Evolutionary conservation across 2,329 filamentous ascomycete species (phyloP), one percentile per base, ranked within the genome.

Genomic region (Aspergillus uvarum): DNA sequence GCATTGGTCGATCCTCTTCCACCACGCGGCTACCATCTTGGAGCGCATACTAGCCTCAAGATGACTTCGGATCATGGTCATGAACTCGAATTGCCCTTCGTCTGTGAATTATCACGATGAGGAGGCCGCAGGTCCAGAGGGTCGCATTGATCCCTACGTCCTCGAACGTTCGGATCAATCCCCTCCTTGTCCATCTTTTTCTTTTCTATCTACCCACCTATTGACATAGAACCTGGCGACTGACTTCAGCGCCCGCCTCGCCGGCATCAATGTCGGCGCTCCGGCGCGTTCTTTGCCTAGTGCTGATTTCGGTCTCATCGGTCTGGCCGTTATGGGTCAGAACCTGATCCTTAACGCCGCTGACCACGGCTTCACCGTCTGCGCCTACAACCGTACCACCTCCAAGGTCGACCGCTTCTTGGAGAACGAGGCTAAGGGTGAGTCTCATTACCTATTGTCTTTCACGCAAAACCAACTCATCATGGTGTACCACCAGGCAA

Each of bases 321-420:
- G 91, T 86, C 85, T 95, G 83, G 91, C 91, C 83, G 91, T 95
- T 81, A 95, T 95, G 89, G 82, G 82, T 79, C 89, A 93, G 84
- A 95, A 94, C 83, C 83, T 95, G 81, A 93, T 95, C 79, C 81
- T 95, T 76, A 95, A 95, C 81, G 91, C 89, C 82, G 91, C 91
- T 72, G 91, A 95, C 79, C 87, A 94, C 74, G 90, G 93, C 76
- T 98, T 96, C 87, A 98, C 92, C 77, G 91, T 99, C 76, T 90
- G 94, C 81, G 95, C 94, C 71, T 99, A 90, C 88, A 99, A 99
- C 89, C 91, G 95, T 81, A 99, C 95, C 72, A 91, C 97, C 72
- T 87, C 92, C 81, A 99, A 99, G 88, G 95, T 99, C 80, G 93
- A 98, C 84, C 85, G 85, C 72, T 96, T 96, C 87, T 82, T 96